A percentile compares a stretch with the other conserved stretches of the same genome.
These are phyloP conservation scores for Crataegus laevigata DNA, from an alignment of 306 rosid genomes.

Conservation along the genomic window DNA sequence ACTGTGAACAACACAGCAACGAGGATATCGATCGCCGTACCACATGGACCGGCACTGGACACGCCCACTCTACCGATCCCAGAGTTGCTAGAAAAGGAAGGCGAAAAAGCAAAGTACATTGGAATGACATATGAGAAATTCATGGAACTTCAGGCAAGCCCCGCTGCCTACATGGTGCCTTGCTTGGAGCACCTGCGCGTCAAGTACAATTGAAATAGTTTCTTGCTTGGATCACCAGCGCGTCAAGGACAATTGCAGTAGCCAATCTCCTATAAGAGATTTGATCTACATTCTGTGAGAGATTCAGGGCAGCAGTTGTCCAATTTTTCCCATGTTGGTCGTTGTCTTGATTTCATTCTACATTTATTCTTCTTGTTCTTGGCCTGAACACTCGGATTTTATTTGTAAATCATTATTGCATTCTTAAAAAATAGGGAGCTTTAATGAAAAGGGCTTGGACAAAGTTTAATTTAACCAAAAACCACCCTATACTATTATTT, in stretches of 20 bases:
- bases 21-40: slow-evolving; percentile 39
- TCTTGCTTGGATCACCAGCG: slow-evolving; percentile 25
- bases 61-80: slow-evolving; percentile 34
- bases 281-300: too few species aligned
- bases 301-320: too few species aligned
- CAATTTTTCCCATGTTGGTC: too few species aligned
- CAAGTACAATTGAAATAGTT: slow-evolving; percentile 1
- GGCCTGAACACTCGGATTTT: too few species aligned
- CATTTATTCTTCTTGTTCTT: too few species aligned
- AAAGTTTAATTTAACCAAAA: too few species aligned
- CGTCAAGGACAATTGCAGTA: slow-evolving; percentile 3
- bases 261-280: too few species aligned
- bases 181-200: slow-evolving; percentile 26
- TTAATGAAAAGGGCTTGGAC: too few species aligned
- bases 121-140: slow-evolving; percentile 35
- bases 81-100: slow-evolving; percentile 25
- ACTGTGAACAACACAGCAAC: slow-evolving; percentile 34
- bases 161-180: slow-evolving; percentile 20
- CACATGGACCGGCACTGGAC: slow-evolving; percentile 44
- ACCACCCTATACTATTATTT: too few species aligned
- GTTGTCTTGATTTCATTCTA: too few species aligned
- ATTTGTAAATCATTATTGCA: too few species aligned
- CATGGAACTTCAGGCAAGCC: slow-evolving; percentile 37
- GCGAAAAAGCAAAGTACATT: slow-evolving; percentile 25
- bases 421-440: too few species aligned